Evolutionary conservation across 495 filamentous ascomycete species (phyloP), one percentile per base, ranked within the genome.

Genomic region (Neurospora sublineolata): DNA sequence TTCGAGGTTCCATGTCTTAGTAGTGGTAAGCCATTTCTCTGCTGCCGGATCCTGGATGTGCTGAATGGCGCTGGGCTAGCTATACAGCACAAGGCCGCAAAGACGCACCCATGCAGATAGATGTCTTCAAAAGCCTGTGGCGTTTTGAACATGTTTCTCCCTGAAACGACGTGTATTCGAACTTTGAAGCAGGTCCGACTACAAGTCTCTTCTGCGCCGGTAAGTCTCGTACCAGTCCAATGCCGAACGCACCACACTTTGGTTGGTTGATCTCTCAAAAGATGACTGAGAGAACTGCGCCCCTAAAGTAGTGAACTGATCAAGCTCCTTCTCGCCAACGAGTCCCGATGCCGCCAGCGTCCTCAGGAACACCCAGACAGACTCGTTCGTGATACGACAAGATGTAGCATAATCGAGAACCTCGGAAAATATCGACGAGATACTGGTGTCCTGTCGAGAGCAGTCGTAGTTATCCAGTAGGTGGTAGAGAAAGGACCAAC

Each of bases 401-500:
- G 81, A 83, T 2, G 76, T 69, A 14, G 82, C 80, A 20, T 84
- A 79, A 3, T 75, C 44, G 11, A 88, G 73, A 11, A 85, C 77
- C 42, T 85, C 79, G n/a, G 72, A 67, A 36, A 83, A 77, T 10
- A 81, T 74, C 16, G 73, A 75, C 23, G 77, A 77, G 52, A 38
- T 67, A 40, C 12, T 40, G 72, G 36, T 27, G 70, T 60, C 27
- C 75, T 44, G 11, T 70, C 70, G 68, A 75, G 64, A 14, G 46
- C 16, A 16, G 14, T 37, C 37, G 42, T 37, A 18, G 10, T 39
- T 67, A 38, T 68, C 46, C 7, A 92, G 79, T 18, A 90, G 76
- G 74, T 87, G 89, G 23, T 82, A 76, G 11, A 89, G 83, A 75
- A 92, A 94, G 37, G 85, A 84, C 89, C 91, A 94, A 3, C 91